Base-by-base conservation (phyloP, 805 yeast species). In the Kluyveromyces lactis region DNA sequence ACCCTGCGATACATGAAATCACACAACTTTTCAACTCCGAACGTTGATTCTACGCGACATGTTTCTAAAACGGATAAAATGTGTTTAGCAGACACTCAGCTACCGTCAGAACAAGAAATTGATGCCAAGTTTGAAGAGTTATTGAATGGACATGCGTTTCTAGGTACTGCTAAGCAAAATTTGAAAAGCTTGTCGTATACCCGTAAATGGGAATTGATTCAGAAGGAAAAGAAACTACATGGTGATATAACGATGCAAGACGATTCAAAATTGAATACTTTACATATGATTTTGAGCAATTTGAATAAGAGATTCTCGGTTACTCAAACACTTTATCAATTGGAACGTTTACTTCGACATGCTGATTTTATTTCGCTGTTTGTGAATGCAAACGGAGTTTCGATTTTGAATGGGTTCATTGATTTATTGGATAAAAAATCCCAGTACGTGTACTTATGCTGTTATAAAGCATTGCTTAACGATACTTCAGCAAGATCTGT, bases 171-270 rank as follows among this genome's bases (percentile, higher is more conserved):
- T 4, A 46, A 49, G 13, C 42, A 45, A 13, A 52, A 50, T 34
- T 36, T 55, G 26, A 43, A 47, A 26, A 43, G 33, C 30, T 44
- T 55, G 10, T 50, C 61, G 2, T 36, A 37, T 26, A 42, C 42
- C 26, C 50, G 62, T 32, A 58, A 58, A 44, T 56, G 62, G 61
- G 56, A 52, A 15, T 43, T 58, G 21, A 43, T 58, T 9, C 53
- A 58, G 40, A 53, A 47, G 29, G 39, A 42, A 8, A 33, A 37
- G 2, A 33, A 16, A 12, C 18, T 32, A 27, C 32, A 41, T 13
- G 21, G 15, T 23, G 26, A 33, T n/a, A 12, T 18, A n/a, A 42
- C 31, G 15, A 40, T 19, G 11, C 23, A 26, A 13, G 31, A 30
- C 17, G 31, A 36, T 17, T 29, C 32, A 4, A 21, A 26, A 4